phyloP scores from a whole-genome alignment of 1,284 basidiomycete genomes.

The Singerocomus rubriflavus region DNA sequence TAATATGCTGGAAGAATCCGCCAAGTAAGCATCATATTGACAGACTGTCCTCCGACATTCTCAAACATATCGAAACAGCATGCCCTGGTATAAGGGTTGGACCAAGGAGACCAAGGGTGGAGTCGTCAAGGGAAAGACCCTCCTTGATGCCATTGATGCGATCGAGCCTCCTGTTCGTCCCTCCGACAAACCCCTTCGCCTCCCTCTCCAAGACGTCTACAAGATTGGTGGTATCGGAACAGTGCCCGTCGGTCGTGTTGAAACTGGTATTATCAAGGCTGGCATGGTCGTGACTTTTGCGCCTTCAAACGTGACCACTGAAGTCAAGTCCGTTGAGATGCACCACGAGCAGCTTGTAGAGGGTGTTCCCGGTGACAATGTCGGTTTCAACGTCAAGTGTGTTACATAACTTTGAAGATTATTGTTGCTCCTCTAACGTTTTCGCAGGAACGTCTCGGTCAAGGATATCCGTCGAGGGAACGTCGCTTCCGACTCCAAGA shows the following conservation, averaged over 20 bases:
- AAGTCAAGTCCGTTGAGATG: constrained; percentile 99
- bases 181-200: constrained; percentile 99
- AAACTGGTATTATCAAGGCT: constrained; percentile 99
- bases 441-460: constrained; percentile 95
- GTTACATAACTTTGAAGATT: constrained; percentile 25
- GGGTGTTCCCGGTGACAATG: constrained; percentile 98
- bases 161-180: constrained; percentile 97
- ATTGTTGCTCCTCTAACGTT: neutral
- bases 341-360: constrained; percentile 98
- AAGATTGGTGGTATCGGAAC: constrained; percentile 99
- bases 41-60: neutral
- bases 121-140: constrained; percentile 95
- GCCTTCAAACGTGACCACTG: constrained; percentile 97
- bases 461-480: constrained; percentile 99
- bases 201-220: constrained; percentile 99
- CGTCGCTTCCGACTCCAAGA: constrained; percentile 99
- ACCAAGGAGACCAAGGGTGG: constrained; percentile 93
- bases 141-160: constrained; percentile 99
- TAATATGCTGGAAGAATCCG: constrained; percentile 99
- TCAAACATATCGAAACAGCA: constrained; percentile 50
- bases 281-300: constrained; percentile 99
- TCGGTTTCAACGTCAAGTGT: constrained; percentile 96
- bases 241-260: constrained; percentile 99
- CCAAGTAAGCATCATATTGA: constrained; percentile 61
- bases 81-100: constrained; percentile 99